phyloP scores from a whole-genome alignment of 345 rosid genomes.

The Citrus cavaleriei region DNA sequence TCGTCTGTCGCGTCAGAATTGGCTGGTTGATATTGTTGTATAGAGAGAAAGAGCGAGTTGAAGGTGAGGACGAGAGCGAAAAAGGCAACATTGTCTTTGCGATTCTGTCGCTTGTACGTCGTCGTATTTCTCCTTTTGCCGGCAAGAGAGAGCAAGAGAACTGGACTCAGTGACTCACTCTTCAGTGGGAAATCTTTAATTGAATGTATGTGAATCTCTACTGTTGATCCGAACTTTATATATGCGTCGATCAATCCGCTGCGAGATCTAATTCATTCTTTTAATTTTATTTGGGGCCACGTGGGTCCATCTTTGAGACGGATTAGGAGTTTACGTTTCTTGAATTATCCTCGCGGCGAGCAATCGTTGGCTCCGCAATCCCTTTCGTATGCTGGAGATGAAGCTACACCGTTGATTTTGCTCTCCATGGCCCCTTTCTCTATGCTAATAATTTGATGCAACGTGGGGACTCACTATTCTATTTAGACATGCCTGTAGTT shows the following conservation, averaged over 20 bases:
- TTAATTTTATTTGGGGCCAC: not conserved
- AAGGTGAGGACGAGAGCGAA: slow-evolving; percentile 15
- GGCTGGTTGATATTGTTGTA: slow-evolving; percentile 16
- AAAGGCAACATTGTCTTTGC: slow-evolving; percentile 26
- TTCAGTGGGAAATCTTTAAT: not conserved
- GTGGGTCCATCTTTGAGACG: not conserved
- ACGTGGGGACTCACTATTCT: slow-evolving; percentile 3
- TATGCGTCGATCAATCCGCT: not conserved
- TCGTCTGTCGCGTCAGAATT: slow-evolving; percentile 9
- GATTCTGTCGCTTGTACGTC: not conserved
- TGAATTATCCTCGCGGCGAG: not conserved
- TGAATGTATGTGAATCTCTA: not conserved
- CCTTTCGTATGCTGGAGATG: not conserved
- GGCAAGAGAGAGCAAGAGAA: not conserved
- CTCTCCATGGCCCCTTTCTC: not conserved
- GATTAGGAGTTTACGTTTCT: not conserved
- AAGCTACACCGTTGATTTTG: not conserved
- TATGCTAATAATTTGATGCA: slow-evolving; percentile 2
- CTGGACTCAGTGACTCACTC: too few relatives aligned
- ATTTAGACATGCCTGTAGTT: not conserved
- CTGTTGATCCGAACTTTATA: not conserved
- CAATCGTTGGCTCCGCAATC: not conserved
- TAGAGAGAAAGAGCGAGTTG: slow-evolving; percentile 31
- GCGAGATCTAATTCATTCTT: not conserved
- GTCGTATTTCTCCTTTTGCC: not conserved